Evolutionary conservation across 1,139 yeast species (phyloP).

Genomic region (Blastobotrys buckinghamii): DNA sequence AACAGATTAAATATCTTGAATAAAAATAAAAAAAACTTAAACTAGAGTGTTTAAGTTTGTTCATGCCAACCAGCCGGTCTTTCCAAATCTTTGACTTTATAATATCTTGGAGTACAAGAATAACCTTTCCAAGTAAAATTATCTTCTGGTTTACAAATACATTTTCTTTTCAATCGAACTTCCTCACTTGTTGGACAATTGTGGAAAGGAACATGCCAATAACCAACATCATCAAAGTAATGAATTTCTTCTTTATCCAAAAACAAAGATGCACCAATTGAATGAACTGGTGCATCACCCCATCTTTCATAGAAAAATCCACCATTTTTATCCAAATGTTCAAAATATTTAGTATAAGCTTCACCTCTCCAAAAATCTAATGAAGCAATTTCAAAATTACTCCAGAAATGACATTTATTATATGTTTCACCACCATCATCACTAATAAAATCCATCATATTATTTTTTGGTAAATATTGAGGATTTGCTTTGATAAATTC

Average conservation of each 20-base stretch:
- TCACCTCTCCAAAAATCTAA: constrained; percentile 69
- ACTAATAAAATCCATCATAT: constrained; percentile 64
- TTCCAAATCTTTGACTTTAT: constrained; percentile 51
- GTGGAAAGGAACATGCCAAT: constrained; percentile 74
- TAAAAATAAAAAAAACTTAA: not conserved
- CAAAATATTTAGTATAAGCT: constrained; percentile 63
- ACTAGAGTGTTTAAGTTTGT: not conserved
- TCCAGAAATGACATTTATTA: constrained; percentile 88
- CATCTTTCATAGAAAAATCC: constrained; percentile 85
- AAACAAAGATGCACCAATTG: constrained; percentile 69
- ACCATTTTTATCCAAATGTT: constrained; percentile 62
- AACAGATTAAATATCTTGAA: not conserved
- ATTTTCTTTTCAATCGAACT: constrained; percentile 41
- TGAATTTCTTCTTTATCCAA: constrained; percentile 61
- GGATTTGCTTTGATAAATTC: constrained; percentile 61
- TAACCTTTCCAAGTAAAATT: constrained; percentile 87
- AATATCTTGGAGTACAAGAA: constrained; percentile 76
- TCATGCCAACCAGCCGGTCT: constrained; percentile 52
- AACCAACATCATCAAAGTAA: constrained; percentile 78
- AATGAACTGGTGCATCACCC: constrained; percentile 95
- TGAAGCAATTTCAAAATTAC: constrained; percentile 81
- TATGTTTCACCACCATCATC: constrained; percentile 61
- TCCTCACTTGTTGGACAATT: constrained; percentile 55
- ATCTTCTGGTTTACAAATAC: constrained; percentile 48
- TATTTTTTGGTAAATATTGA: constrained; percentile 48